Percentiles rank a stretch among this genome's conserved stretches.
These are phyloP conservation scores for Colletotrichum agaves DNA, from an alignment of 2,329 filamentous ascomycete genomes.

Conservation along the genomic window DNA sequence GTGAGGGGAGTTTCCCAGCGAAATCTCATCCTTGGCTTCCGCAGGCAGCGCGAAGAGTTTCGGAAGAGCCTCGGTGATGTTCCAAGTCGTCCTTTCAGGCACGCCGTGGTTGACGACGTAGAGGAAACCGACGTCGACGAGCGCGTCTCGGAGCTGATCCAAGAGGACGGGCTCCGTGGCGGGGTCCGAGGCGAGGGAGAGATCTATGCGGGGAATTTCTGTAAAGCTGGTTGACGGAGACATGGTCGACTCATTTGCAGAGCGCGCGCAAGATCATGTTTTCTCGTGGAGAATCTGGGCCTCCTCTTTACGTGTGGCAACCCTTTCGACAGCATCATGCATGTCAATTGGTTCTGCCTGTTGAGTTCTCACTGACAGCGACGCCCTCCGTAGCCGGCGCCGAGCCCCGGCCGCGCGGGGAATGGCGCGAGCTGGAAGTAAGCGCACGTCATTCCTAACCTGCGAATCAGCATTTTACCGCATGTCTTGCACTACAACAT, in stretches of 20 bases:
- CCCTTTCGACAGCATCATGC: no score
- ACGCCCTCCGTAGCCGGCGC: conserved; percentile 12
- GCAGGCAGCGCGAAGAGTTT: conserved; percentile 54
- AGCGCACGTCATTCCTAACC: conserved; percentile 27
- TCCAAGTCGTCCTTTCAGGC: conserved; percentile 45
- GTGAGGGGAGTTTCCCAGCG: conserved; percentile 65
- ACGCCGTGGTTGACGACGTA: conserved; percentile 63
- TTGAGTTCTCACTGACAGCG: no score
- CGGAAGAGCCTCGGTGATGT: conserved; percentile 54
- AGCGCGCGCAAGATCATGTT: no score
- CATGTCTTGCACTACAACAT: not conserved
- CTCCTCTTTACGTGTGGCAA: no score
- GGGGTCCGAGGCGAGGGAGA: conserved; percentile 54
- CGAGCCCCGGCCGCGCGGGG: not conserved
- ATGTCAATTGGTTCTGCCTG: no score
- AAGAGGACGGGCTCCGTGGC: conserved; percentile 51
- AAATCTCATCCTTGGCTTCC: conserved; percentile 52
- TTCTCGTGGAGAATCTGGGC: no score
- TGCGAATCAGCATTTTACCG: not conserved
- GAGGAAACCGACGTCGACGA: conserved; percentile 64
- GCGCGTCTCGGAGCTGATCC: conserved; percentile 54
- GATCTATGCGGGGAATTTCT: conserved; percentile 60
- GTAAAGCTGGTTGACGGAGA: conserved; percentile 43
- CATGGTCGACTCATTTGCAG: not conserved
- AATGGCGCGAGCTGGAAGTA: conserved; percentile 5